phyloP scores from a whole-genome alignment of 2,329 filamentous ascomycete species.

The Colletotrichum destructivum region DNA sequence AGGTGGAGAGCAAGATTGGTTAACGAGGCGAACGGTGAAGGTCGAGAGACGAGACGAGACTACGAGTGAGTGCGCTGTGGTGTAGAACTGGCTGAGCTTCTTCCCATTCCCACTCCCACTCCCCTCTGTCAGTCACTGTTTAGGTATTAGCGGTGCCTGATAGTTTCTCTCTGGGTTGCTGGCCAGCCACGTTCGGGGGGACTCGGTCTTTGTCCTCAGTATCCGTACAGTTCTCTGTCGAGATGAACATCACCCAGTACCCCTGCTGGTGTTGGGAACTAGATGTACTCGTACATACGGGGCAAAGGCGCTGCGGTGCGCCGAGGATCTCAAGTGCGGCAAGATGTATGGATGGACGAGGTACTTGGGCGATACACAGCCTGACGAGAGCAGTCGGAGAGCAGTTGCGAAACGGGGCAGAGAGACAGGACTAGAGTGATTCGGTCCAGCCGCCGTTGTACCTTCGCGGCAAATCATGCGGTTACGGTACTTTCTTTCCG shows the following conservation, averaged over 20 bases:
- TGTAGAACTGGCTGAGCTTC: slow-evolving; percentile 10
- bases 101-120: not conserved
- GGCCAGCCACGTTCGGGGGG: slow-evolving; percentile 15
- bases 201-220: not conserved
- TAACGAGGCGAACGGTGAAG: slow-evolving; percentile 29
- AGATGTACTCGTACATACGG: slow-evolving; percentile 16
- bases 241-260: not conserved
- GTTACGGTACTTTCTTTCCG: slow-evolving; percentile 21
- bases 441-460: slow-evolving; percentile 33
- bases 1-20: slow-evolving; percentile 38
- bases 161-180: slow-evolving; percentile 11
- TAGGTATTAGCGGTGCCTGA: not conserved
- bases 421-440: slow-evolving; percentile 15
- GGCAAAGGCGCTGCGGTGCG: not conserved
- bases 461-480: slow-evolving; percentile 5
- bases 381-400: not conserved
- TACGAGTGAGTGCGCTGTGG: not conserved
- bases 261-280: not conserved
- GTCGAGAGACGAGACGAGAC: not conserved
- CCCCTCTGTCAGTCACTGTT: not conserved
- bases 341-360: not conserved
- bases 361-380: slow-evolving; percentile 1
- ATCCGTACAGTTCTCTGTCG: slow-evolving; percentile 5
- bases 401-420: not conserved
- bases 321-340: not conserved